Evolutionary conservation across 306 rosid species (phyloP), one percentile per base, ranked within the genome.

Genomic region (Albizia julibrissin): DNA sequence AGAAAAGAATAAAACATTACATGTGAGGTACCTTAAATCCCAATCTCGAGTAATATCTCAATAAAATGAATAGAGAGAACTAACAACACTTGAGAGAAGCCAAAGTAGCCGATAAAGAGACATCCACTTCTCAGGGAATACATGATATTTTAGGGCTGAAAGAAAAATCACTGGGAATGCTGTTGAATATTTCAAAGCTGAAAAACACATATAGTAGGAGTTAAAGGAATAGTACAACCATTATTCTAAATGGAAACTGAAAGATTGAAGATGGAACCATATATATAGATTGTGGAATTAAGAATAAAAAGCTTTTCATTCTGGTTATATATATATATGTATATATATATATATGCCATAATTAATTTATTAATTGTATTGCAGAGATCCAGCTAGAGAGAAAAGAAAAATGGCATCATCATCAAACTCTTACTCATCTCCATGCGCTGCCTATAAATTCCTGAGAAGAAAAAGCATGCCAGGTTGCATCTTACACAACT

Each of bases 21-120:
- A 77, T 11, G 56, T 59, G 44, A 39, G 73, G 80, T 89, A 96
- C 99, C 98, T 93, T 89, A 94, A 80, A 91, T 93, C 98, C 99
- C 99, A 96, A 90, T 96, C 99, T 83, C 95, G 90, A 72, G 95
- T 96, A 82, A 96, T 89, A 77, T 96, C 99, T 98, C 98, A 93
- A 91, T 96, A 96, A 85, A 96, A 96, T 39, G 99, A 96, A 87
- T 96, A 96, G 77, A 91, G 90, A 39, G 97, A 96, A 91, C 93
- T 96, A 76, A 92, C 72, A 85, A 96, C 91, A 85, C 94, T 89
- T 22, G 98, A 91, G 79, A 96, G 87, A 87, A 96, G 97, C 99
- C 99, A 96, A 67, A 96, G 90, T 31, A 97, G 99, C 65, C 97
- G 89, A 87, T 93, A 96, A 74, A 93, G 84, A 80, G 39, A 86